Base-by-base conservation (phyloP, 2,329 filamentous ascomycete species). In the Diaporthe eres region DNA sequence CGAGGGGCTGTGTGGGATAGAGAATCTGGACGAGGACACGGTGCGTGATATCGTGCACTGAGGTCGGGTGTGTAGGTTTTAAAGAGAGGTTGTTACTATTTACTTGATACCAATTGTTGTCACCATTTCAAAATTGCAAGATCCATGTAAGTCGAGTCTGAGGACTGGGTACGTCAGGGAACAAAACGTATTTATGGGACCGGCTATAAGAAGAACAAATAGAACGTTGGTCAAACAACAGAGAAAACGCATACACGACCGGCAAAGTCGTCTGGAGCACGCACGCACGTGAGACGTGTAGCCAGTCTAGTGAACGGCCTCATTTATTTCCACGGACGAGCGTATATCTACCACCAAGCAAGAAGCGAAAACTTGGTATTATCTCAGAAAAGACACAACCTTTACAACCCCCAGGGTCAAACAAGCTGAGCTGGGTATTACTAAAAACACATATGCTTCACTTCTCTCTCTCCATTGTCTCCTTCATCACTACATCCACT, bases 391-490 rank as follows among this genome's bases (percentile, higher is more conserved):
- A 65, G 13, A 61, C 58, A 65, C 55, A 70, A 70, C 65, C 65
- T 42, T 73, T 55, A 65, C 13, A 63, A 63, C 58, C 71, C 58
- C 49, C 58, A 73, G 58, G 71, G 47, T 65, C 47, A 44, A 71
- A 55, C 49, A 47, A 65, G 58, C 51, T 47, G 71, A 63, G 71
- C 61, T 57, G 71, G 71, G 71, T 51, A 65, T 65, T 73, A 73
- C 37, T 65, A 65, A 61, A 55, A 55, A 73, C 25, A 57, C 12
- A 53, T 65, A 57, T 34, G 47, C 10, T 71, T 71, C 55, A 65
- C 53, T 67, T 74, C 53, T 61, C 65, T 61, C 65, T 74, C 42
- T 53, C 57, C 42, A 63, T 19, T 65, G 55, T 65, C 51, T 70
- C 44, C 63, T 34, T 60, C 73, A 67, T 25, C 42, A 49, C 4